Base-by-base conservation (phyloP, 352 stramenopile genomes). In the Phytophthora litchii region DNA sequence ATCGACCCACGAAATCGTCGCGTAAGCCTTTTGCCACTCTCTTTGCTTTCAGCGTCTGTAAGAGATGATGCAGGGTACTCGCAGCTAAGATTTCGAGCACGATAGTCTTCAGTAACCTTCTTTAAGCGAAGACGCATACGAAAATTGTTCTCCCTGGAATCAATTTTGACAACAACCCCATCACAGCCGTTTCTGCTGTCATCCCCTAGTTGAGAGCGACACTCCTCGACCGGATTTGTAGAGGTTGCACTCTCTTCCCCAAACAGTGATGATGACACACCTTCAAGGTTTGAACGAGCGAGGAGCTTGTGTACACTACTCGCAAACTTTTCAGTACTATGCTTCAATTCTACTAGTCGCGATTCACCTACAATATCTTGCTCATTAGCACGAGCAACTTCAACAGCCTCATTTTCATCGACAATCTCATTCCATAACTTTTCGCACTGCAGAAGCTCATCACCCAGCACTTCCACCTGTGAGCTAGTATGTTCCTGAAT, bases 271-370 rank as follows among this genome's bases (percentile, higher is more conserved):
- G 53, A 19, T 11, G 34, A 14, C 20, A 11, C 11, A 54, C 21
- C 9, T 32, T 67, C 55, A 16, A 55, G 29, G 16, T 53, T 70
- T 37, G 70, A 78, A 41, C 70, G 65, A 27, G 50, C 43, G 25
- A 91, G 80, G 4, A 93, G 60, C 46, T 91, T 90, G 60, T 90
- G 84, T 21, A 90, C 81, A 46, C 84, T 93, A 48, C 81, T 81
- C 1, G 81, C 81, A 71, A 91, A 91, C 35, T 83, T 86, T 58
- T 91, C 81, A 11, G 79, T 74, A n/a, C 80, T 74, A 45, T 86
- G 74, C 54, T 93, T 93, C 23, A 91, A 44, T 23, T 76, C 64
- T n/a, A 76, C 67, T 38, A 86, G 52, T 3, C 80, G 74, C 11
- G 57, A 72, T 12, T 89, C 76, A 12, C 77, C 60, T 44, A 65